Conservation (phyloP, 2,329 filamentous ascomycete species). For the Aureobasidium sp. region DNA sequence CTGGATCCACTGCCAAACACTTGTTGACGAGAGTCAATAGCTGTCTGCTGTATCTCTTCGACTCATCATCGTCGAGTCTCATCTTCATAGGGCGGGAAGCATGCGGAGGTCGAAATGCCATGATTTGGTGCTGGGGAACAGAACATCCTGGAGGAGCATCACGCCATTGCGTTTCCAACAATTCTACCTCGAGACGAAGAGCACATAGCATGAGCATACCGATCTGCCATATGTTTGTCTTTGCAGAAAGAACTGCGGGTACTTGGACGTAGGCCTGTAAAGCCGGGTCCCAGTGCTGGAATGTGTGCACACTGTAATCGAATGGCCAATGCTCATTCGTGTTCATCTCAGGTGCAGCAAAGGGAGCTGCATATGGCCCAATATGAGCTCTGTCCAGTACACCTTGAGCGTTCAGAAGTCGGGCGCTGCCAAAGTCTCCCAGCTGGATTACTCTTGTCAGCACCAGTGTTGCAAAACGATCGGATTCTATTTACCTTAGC, state of each 20-base stretch:
- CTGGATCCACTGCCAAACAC: not conserved
- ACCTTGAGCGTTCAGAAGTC: not conserved
- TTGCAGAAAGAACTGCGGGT: not conserved
- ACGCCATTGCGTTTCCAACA: not conserved
- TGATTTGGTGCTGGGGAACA: not conserved
- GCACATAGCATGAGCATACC: conserved; percentile 11
- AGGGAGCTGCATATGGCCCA: not conserved
- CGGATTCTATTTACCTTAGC: not conserved
- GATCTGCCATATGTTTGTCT: conserved; percentile 5
- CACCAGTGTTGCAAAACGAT: not conserved
- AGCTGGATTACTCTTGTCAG: not conserved
- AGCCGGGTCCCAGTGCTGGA: not conserved
- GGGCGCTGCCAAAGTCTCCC: conserved; percentile 8
- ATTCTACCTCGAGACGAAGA: not conserved
- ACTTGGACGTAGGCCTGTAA: not conserved
- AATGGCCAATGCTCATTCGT: not conserved
- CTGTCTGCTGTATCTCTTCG: not conserved
- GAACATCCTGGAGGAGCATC: not conserved
- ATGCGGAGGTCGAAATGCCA: not conserved
- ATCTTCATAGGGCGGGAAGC: not conserved
- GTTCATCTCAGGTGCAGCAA: not conserved
- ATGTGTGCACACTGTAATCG: not conserved
- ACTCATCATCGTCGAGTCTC: not conserved
- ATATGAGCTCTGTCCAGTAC: not conserved
- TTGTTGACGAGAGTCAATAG: not conserved